Percentiles rank a stretch among this genome's conserved stretches.
phyloP scores from a whole-genome alignment of 345 rosid species.

The thale cress (Arabidopsis thaliana) region DNA sequence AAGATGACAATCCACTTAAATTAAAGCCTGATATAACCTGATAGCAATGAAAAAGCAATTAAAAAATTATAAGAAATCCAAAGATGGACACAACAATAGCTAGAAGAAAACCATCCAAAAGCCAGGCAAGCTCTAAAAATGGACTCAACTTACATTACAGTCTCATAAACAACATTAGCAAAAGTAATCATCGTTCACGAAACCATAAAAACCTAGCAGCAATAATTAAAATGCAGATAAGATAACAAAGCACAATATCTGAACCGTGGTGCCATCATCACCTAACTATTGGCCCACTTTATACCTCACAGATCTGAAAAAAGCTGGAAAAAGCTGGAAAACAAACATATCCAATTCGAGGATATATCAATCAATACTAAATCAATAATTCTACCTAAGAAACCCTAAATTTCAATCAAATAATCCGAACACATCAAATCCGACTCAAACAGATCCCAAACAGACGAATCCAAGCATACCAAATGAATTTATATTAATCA shows the following conservation, averaged over 20 bases:
- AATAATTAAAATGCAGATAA: background rate
- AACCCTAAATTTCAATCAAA: slow-evolving; percentile 24
- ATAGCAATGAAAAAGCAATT: slow-evolving; percentile 19
- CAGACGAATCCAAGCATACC: background rate
- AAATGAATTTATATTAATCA: background rate
- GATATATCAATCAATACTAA: background rate
- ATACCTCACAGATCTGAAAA: slow-evolving; percentile 19
- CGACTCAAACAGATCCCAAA: background rate
- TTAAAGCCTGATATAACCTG: slow-evolving; percentile 64
- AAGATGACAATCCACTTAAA: slow-evolving; percentile 47
- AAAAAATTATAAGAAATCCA: background rate
- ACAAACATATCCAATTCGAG: slow-evolving; percentile 14
- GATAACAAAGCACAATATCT: slow-evolving; percentile 3
- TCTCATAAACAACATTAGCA: background rate
- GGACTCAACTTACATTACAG: slow-evolving; percentile 17
- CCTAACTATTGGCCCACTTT: background rate
- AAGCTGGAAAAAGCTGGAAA: background rate
- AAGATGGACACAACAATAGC: background rate
- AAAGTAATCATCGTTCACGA: background rate
- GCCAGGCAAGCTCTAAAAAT: slow-evolving; percentile 1
- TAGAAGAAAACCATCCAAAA: background rate
- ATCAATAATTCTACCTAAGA: slow-evolving; percentile 3
- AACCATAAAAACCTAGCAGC: slow-evolving; percentile 5
- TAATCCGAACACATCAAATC: background rate
- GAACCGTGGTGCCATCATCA: background rate